phyloP scores from a whole-genome alignment of 2,329 filamentous ascomycete genomes.

The Apiospora sp. region DNA sequence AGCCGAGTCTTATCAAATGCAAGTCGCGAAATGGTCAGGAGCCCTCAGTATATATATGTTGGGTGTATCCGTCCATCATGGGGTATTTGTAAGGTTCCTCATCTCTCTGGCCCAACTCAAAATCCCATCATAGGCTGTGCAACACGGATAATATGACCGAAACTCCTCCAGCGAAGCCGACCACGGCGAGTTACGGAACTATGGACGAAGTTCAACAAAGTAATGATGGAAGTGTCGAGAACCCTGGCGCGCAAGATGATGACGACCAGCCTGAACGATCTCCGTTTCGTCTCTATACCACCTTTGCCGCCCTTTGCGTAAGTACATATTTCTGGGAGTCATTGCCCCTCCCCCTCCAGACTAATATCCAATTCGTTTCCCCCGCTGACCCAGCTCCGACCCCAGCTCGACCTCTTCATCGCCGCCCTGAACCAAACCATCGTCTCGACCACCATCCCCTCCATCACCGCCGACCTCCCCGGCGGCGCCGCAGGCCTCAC shows the following conservation, averaged over 20 bases:
- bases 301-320: conserved; percentile 9
- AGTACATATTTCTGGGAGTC: too few species aligned
- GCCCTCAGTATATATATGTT: not conserved
- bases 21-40: not conserved
- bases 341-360: too few species aligned
- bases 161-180: not conserved
- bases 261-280: not conserved
- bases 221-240: not conserved
- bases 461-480: conserved; percentile 61
- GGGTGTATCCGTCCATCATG: not conserved
- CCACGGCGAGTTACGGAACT: not conserved
- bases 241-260: not conserved
- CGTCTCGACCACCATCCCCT: conserved; percentile 66
- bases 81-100: accelerated
- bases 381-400: too few species aligned
- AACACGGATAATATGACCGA: not conserved
- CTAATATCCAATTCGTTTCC: too few species aligned
- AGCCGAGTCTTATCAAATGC: not conserved
- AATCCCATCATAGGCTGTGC: not conserved
- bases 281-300: not conserved
- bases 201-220: not conserved
- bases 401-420: conserved; percentile 60
- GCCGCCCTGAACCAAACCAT: conserved; percentile 72
- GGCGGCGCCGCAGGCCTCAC: conserved; percentile 67
- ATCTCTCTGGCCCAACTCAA: not conserved